Evolutionary conservation across 1,284 basidiomycete species (phyloP).

Genomic region (Flammula alnicola): DNA sequence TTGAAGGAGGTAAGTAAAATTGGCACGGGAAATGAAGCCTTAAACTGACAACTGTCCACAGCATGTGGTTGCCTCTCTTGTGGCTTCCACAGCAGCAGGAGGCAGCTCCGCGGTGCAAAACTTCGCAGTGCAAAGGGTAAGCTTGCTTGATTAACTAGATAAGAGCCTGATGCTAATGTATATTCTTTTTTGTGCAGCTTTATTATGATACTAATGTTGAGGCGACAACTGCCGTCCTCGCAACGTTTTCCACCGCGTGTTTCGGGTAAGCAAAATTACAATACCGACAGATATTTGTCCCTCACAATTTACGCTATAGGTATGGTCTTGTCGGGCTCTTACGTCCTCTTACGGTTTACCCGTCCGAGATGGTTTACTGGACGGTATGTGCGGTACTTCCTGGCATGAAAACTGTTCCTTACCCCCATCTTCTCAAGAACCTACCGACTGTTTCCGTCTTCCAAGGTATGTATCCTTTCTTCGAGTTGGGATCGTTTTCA

Average conservation of each 20-base stretch:
- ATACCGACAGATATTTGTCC: background rate
- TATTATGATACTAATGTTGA: slow-evolving; percentile 63
- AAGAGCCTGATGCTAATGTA: background rate
- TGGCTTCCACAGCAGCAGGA: slow-evolving; percentile 59
- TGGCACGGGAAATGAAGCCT: background rate
- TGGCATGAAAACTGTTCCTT: background rate
- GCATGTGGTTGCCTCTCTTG: slow-evolving; percentile 66
- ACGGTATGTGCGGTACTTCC: slow-evolving; percentile 36
- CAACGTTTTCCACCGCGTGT: slow-evolving; percentile 67
- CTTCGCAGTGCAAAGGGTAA: slow-evolving; percentile 64
- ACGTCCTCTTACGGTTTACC: slow-evolving; percentile 66
- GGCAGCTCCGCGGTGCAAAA: slow-evolving; percentile 59
- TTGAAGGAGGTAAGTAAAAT: slow-evolving; percentile 61
- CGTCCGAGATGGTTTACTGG: slow-evolving; percentile 77
- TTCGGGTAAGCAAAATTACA: slow-evolving; percentile 53
- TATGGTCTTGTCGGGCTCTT: slow-evolving; percentile 64
- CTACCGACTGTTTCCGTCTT: slow-evolving; percentile 65
- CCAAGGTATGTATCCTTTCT: slow-evolving; percentile 46
- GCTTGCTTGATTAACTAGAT: slow-evolving; percentile 20
- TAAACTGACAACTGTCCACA: slow-evolving; percentile 26
- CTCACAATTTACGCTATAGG: slow-evolving; percentile 26
- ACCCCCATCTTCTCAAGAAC: slow-evolving; percentile 39
- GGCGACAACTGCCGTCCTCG: slow-evolving; percentile 62
- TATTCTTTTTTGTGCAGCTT: slow-evolving; percentile 39
- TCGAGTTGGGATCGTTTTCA: background rate